Base-by-base conservation (phyloP, 2,329 filamentous ascomycete species). In the Parastagonospora avenae region DNA sequence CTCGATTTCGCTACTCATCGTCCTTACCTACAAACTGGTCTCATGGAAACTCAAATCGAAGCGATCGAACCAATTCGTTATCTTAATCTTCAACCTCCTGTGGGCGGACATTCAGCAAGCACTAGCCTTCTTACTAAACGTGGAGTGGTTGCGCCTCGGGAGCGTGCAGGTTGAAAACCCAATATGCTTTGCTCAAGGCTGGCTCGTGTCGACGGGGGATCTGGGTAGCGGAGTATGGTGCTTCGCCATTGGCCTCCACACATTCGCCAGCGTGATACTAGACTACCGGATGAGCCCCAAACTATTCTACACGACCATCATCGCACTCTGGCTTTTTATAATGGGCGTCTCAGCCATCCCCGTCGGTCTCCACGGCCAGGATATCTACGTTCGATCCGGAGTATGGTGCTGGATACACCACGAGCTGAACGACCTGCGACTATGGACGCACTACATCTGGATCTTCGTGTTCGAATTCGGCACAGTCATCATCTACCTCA, bases 1-100 rank as follows among this genome's bases (percentile, higher is more conserved):
- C 16, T 78, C 80, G 2, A 53, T 73, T 4, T 60, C 64, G 8
- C 73, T 83, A 2, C 68, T 81, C 15, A 39, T 72, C 27, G 64
- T 80, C 42, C 74, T 82, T 48, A 74, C 69, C 27, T 80, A 78
- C 62, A 76, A 78, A 27, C 75, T 82, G 50, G 57, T 81, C 8
- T 57, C 50, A 48, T 74, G 72, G 71, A 64, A 67, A 35, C 60
- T 67, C 48, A 70, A 68, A 44, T 68, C 70, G 8, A 73, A 71
- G 38, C 59, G 64, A 12, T 70, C 62, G 57, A 89, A 89, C 57
- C 87, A 90, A 68, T 88, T 89, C 62, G 79, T 89, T 27, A 76
- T 90, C 0, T 77, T 90, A 4, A 86, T 90, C 50, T 83, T 88
- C 67, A 90, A 90, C 66, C 79, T 90, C 0, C 75, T 90, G 4